Conservation (phyloP, 2,329 filamentous ascomycete species). For the Bipolaris bicolor region DNA sequence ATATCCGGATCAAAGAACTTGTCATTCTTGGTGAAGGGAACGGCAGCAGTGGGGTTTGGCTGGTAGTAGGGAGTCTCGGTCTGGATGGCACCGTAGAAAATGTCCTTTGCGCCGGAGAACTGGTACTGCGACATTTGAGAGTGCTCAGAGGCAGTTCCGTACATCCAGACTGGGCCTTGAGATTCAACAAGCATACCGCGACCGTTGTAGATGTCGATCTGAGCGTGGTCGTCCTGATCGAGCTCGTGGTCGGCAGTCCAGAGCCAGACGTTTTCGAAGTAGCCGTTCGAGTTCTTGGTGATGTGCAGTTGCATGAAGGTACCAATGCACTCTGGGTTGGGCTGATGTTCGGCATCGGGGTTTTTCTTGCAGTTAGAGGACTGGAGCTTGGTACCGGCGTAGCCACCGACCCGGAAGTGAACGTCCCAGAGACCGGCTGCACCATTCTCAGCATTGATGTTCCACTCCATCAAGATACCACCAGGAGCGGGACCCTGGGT, state of each 20-base stretch:
- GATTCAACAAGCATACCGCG: slow-evolving; percentile 83
- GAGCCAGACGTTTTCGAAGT: slow-evolving; percentile 89
- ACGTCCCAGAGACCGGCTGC: slow-evolving; percentile 88
- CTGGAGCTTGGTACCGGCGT: slow-evolving; percentile 82
- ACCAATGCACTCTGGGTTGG: slow-evolving; percentile 73
- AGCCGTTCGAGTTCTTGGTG: slow-evolving; percentile 65
- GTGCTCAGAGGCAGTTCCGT: slow-evolving; percentile 70
- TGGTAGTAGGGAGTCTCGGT: slow-evolving; percentile 77
- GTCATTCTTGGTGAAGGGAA: slow-evolving; percentile 60
- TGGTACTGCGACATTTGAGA: slow-evolving; percentile 74
- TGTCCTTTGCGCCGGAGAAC: slow-evolving; percentile 63
- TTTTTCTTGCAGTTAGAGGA: slow-evolving; percentile 80
- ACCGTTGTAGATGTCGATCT: slow-evolving; percentile 86
- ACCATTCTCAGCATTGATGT: slow-evolving; percentile 71
- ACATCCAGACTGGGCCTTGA: slow-evolving; percentile 77
- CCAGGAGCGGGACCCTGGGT: slow-evolving; percentile 84
- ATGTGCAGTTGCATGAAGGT: slow-evolving; percentile 69
- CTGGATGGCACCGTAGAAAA: slow-evolving; percentile 70
- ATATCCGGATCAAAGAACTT: slow-evolving; percentile 55
- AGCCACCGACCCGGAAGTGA: slow-evolving; percentile 92
- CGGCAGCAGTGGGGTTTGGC: slow-evolving; percentile 64
- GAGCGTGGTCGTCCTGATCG: slow-evolving; percentile 71
- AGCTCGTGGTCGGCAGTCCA: slow-evolving; percentile 93
- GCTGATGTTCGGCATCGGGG: slow-evolving; percentile 64
- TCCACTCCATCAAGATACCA: slow-evolving; percentile 91